phyloP scores from a whole-genome alignment of 2,329 filamentous ascomycete genomes.

The Verruconis gallopava region DNA sequence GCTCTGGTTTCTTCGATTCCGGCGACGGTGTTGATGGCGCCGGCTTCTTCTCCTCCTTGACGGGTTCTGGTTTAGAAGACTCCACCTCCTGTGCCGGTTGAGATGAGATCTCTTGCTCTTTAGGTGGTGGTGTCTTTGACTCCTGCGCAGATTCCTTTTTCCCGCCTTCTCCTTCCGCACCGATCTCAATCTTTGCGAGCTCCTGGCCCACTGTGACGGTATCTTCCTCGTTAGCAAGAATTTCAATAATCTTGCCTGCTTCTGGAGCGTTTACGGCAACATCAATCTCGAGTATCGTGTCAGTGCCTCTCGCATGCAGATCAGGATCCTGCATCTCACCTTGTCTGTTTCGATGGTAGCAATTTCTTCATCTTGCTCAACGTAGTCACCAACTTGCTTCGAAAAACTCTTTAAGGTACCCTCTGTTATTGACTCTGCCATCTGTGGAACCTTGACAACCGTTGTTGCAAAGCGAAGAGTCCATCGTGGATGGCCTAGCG shows the following conservation, averaged over 20 bases:
- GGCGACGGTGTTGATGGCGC: slow-evolving; percentile 31
- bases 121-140: slow-evolving; percentile 46
- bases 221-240: slow-evolving; percentile 85
- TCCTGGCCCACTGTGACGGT: slow-evolving; percentile 92
- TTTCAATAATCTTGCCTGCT: slow-evolving; percentile 81
- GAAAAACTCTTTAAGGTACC: slow-evolving; percentile 92
- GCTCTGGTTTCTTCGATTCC: slow-evolving; percentile 16
- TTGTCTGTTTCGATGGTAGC: slow-evolving; percentile 99
- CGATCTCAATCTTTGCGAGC: slow-evolving; percentile 71
- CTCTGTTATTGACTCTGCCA: slow-evolving; percentile 98
- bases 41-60: slow-evolving; percentile 20
- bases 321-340: slow-evolving; percentile 26
- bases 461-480: slow-evolving; percentile 5
- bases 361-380: slow-evolving; percentile 94
- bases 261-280: slow-evolving; percentile 91
- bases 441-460: slow-evolving; percentile 84
- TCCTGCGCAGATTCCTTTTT: slow-evolving; percentile 39
- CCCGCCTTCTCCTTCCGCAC: slow-evolving; percentile 38
- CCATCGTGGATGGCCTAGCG: slow-evolving; percentile 2
- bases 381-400: slow-evolving; percentile 85
- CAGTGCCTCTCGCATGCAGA: neutral
- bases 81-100: slow-evolving; percentile 29
- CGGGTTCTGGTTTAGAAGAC: slow-evolving; percentile 24
- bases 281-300: slow-evolving; percentile 47
- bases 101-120: slow-evolving; percentile 43